A percentile compares a stretch with the other conserved stretches of the same genome.
phyloP scores from a whole-genome alignment of 192 early-diverging fungal genomes.

The Globomyces pollinis-pini region DNA sequence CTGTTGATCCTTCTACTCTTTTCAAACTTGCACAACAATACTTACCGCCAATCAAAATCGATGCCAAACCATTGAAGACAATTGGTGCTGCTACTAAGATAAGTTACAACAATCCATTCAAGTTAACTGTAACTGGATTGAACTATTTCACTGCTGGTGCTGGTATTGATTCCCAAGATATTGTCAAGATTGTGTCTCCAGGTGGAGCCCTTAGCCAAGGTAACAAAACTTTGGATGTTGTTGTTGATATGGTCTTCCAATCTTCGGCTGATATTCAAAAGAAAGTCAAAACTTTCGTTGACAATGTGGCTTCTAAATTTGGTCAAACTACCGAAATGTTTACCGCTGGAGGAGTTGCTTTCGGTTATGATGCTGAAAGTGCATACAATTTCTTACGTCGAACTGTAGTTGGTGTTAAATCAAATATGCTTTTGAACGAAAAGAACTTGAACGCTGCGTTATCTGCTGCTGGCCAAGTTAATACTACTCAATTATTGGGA shows the following conservation, averaged over 20 bases:
- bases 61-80: constrained; percentile 12
- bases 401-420: neutral
- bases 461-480: neutral
- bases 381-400: neutral
- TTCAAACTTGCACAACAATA: constrained; percentile 4
- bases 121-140: neutral
- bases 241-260: neutral
- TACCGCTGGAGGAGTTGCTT: constrained; percentile 2
- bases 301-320: constrained; percentile 1
- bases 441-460: neutral
- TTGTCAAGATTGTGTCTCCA: neutral
- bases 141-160: neutral
- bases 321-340: constrained; percentile 8
- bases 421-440: neutral
- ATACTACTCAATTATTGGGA: neutral
- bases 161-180: neutral
- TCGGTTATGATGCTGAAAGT: constrained; percentile 14
- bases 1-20: too few species aligned
- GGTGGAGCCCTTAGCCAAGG: neutral
- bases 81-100: constrained; percentile 7
- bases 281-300: neutral
- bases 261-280: neutral
- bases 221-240: neutral
- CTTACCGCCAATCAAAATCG: constrained; percentile 7
- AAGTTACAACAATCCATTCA: constrained; percentile 14